Base-by-base conservation (phyloP, 805 yeast species). In the Starmerella cellae region DNA sequence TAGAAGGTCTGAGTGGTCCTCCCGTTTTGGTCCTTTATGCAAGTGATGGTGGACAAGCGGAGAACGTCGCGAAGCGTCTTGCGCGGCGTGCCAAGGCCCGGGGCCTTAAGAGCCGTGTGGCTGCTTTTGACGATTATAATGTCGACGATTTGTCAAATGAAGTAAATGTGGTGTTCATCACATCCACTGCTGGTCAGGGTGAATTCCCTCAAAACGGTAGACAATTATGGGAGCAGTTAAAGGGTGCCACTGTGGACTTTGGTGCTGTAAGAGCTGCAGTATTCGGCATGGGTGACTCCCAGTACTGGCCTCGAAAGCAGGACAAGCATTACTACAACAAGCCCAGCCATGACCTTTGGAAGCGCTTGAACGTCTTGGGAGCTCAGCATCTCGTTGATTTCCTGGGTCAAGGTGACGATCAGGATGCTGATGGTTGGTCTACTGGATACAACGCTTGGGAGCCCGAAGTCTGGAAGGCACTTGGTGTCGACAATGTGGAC, bases 271-370 rank as follows among this genome's bases (percentile, higher is more conserved):
- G 69, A 49, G 69, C 65, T 47, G 70, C 82, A 10, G 79, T 75
- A 22, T 81, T 81, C 53, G 88, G 85, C 55, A 67, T 80, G 57
- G 91, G 91, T 56, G 91, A 80, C 60, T 74, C 82, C 38, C 74
- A 74, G 57, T 85, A 88, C 67, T 88, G 97, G 97, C 97, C 97
- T 54, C 75, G 97, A 65, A 82, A 83, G 61, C 94, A 88, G 63
- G 97, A 88, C 65, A 77, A 77, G 53, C 88, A 82, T 60, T 88
- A 82, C 66, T 88, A 84, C 66, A 88, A 88, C 68, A 87, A 85
- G 60, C 97, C 97, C 14, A 74, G 79, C 17, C 71, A 70, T 50
- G 95, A 85, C 60, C 65, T 88, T 49, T 67, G 63, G 58, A 73
- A 72, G 49, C 76, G 79, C 49, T 64, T 88, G 48, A 66, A 64